Evolutionary conservation across 139 green algal genomes (phyloP).

Genomic region (Picochlorum sp.): DNA sequence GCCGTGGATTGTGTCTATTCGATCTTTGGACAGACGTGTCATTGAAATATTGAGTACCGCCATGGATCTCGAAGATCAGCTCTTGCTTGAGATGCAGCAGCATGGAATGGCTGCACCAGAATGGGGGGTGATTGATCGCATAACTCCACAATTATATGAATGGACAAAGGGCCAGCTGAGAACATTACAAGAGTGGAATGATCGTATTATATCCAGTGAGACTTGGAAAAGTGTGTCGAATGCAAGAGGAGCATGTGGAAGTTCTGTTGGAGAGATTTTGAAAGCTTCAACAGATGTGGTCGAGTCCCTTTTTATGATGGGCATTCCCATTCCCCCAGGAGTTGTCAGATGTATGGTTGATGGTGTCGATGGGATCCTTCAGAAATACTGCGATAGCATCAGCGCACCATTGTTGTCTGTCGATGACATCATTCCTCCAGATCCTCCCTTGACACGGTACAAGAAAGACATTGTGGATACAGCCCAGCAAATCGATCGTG

Average conservation of each 20-base stretch:
- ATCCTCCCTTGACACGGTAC: constrained; percentile 44
- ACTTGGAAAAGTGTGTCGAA: constrained; percentile 39
- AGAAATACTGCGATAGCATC: constrained; percentile 36
- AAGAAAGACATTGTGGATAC: constrained; percentile 41
- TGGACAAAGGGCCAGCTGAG: constrained; percentile 30
- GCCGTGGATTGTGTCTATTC: constrained; percentile 36
- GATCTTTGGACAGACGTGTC: constrained; percentile 23
- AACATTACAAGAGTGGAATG: constrained; percentile 41
- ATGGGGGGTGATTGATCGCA: constrained; percentile 28
- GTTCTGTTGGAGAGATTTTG: constrained; percentile 41
- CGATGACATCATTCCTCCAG: constrained; percentile 37
- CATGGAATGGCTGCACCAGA: constrained; percentile 1
- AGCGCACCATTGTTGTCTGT: constrained; percentile 16
- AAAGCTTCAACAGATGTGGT: constrained; percentile 49
- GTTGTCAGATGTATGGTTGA: constrained; percentile 44
- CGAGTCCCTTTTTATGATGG: constrained; percentile 55
- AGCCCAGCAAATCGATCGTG: constrained; percentile 14
- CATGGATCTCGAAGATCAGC: constrained; percentile 28
- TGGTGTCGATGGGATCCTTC: constrained; percentile 44
- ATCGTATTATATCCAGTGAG: constrained; percentile 41
- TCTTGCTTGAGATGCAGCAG: constrained; percentile 17
- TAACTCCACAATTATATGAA: constrained; percentile 34
- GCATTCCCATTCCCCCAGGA: constrained; percentile 39
- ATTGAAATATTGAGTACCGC: constrained; percentile 21
- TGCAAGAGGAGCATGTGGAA: constrained; percentile 13